phyloP scores from a whole-genome alignment of 805 yeast species.

The Myxozyma geophila region DNA sequence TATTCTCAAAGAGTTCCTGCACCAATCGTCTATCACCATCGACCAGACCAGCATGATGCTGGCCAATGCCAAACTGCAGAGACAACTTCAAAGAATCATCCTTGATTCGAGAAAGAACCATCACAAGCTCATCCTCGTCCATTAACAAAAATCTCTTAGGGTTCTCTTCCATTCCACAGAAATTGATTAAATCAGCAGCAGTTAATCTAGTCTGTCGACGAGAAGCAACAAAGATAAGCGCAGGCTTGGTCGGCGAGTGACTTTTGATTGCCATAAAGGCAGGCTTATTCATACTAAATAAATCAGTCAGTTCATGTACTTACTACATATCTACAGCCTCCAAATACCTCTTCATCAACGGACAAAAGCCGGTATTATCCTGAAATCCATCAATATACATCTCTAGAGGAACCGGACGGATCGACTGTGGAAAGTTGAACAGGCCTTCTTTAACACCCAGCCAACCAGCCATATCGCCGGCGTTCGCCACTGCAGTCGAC shows the following conservation, averaged over 20 bases:
- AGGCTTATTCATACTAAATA: conserved; percentile 75
- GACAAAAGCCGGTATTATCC: conserved; percentile 78
- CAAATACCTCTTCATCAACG: conserved; percentile 64
- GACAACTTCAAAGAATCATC: conserved; percentile 81
- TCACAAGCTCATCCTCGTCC: conserved; percentile 65
- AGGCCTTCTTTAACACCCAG: conserved; percentile 70
- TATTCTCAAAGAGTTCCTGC: conserved; percentile 70
- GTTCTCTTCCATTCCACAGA: conserved; percentile 78
- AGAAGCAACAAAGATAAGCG: conserved; percentile 81
- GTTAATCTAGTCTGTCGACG: conserved; percentile 82
- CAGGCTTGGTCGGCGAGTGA: conserved; percentile 86
- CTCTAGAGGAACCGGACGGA: conserved; percentile 82
- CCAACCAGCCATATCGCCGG: conserved; percentile 87
- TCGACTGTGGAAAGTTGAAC: conserved; percentile 80
- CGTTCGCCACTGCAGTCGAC: conserved; percentile 86
- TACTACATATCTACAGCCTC: no score
- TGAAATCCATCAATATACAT: conserved; percentile 89
- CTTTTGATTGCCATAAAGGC: conserved; percentile 91
- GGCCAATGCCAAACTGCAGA: conserved; percentile 77
- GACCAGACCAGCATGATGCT: conserved; percentile 82
- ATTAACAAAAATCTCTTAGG: conserved; percentile 72
- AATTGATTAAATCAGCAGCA: conserved; percentile 74
- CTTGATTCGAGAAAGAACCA: conserved; percentile 59
- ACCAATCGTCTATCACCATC: conserved; percentile 72
- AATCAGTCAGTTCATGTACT: neutral